Evolutionary conservation across 2,329 filamentous ascomycete genomes (phyloP), one percentile per base, ranked within the genome.

Genomic region (Colletotrichum sp.): DNA sequence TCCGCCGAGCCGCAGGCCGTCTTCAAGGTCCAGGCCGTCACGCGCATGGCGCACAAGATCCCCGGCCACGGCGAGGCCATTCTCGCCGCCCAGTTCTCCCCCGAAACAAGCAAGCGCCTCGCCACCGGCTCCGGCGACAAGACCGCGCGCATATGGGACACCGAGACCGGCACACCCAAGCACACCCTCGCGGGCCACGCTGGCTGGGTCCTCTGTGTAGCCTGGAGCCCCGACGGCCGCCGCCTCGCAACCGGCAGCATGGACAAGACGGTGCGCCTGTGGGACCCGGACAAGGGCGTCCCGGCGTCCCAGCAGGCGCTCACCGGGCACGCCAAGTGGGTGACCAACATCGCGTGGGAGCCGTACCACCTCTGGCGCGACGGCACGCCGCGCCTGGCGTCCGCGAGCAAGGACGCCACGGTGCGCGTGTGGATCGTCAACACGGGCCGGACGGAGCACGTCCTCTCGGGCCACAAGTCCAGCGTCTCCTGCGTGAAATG

Each of bases 21-120:
- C 1, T 99, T 98, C 88, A 93, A 94, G 81, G 97, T 99, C 28
- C 96, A 97, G 81, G 94, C 95, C 13, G 96, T 98, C 57, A 96
- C 96, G 65, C 91, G 97, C 84, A 96, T 97, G 86, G 94, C 96
- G 8, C 95, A 96, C 76, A 93, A 93, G 70, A 98, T 99, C 79
- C 93, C 94, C 5, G 97, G 97, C 15, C 97, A 99, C 84, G 96
- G 96, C 52, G 95, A 98, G 84, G 93, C 96, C 5, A 99, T 99
- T 79, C 89, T 99, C 26, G 92, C 95, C 34, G 93, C 95, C 4
- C 93, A 96, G 52, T 99, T 98, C 84, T 97, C 95, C 1, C 96
- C 96, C 0, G 90, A 91, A 48, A 92, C 91, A 8, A 96, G 95
- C 30, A 92, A 92, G 13, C 90, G 93, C 75, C 90, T 98, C 84